phyloP scores from a whole-genome alignment of 140 eudicot genomes.

The Bidens hawaiensis region DNA sequence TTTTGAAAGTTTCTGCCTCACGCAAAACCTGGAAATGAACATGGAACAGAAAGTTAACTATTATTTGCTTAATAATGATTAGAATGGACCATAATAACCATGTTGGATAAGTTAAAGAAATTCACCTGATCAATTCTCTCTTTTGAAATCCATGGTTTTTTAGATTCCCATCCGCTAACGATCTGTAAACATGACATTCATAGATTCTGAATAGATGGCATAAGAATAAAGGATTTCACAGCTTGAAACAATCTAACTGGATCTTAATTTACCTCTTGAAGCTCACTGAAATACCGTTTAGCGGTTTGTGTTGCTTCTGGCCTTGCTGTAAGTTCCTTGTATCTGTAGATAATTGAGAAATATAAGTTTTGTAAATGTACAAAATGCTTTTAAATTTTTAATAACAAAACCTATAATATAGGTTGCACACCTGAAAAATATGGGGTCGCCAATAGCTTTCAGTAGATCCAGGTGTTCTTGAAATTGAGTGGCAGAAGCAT shows the following conservation, averaged over 20 bases:
- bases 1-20: conserved; percentile 65
- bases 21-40: conserved; percentile 36
- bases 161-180: conserved; percentile 77
- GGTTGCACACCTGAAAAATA: conserved; percentile 63
- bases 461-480: conserved; percentile 62
- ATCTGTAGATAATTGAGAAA: conserved; percentile 35
- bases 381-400: too few relatives aligned
- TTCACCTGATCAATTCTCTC: conserved; percentile 76
- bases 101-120: conserved; percentile 6
- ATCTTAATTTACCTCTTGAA: conserved; percentile 59
- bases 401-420: conserved; percentile 2
- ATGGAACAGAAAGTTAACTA: neutral
- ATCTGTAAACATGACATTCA: conserved; percentile 41
- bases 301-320: conserved; percentile 76
- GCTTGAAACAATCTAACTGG: conserved; percentile 7
- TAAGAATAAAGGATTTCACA: neutral
- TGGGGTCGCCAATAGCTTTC: conserved; percentile 91
- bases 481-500: conserved; percentile 90
- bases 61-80: neutral
- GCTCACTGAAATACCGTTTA: conserved; percentile 58
- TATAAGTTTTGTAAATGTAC: too few relatives aligned
- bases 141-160: conserved; percentile 86
- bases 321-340: conserved; percentile 80
- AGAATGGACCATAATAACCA: conserved; percentile 1
- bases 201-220: conserved; percentile 1